Evolutionary conservation across 2,329 filamentous ascomycete genomes (phyloP), one percentile per base, ranked within the genome.

Genomic region (Colletotrichum aenigma): DNA sequence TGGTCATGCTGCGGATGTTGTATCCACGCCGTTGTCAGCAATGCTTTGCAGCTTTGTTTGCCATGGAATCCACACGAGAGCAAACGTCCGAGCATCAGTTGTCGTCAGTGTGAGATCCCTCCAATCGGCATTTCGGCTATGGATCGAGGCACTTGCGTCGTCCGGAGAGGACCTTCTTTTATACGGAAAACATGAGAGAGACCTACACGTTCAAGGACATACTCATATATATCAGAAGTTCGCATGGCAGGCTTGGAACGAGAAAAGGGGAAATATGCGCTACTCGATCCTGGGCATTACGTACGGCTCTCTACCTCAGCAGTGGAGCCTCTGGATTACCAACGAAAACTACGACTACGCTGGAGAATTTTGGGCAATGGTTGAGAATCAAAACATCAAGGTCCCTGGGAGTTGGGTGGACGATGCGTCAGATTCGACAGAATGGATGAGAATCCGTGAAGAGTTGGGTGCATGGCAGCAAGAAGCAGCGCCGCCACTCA

Each of bases 61-160:
- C 18, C 0, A 48, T 4, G 38, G 9, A 12, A 12, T 21, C 9
- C 38, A 12, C 18, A 6, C 0, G 0, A 48, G 1, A 16, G 0
- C 38, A 48, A 21, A n/a, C 0, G 38, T 0, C 18, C 38, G 16
- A 43, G 0, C 38, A n/a, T 5, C 38, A 48, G 38, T 1, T 0
- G 18, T 0, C 9, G 5, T 0, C 0, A n/a, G 0, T n/a, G 38
- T 48, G 38, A n/a, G 0, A 0, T 1, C 38, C 38, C 10, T 48
- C 2, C 38, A 48, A 1, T 48, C 0, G 1, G 38, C 38, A 0
- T 48, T 48, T 48, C 38, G 18, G 18, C 38, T 48, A 7, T 48
- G 38, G 38, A 12, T 48, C 18, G 18, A 48, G 0, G 21, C 38
- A 1, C 18, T 48, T 48, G 38, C 38, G 38, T 48, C 38, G 9